Evolutionary conservation across 1,284 basidiomycete genomes (phyloP).

Genomic region (Earliella scabrosa): DNA sequence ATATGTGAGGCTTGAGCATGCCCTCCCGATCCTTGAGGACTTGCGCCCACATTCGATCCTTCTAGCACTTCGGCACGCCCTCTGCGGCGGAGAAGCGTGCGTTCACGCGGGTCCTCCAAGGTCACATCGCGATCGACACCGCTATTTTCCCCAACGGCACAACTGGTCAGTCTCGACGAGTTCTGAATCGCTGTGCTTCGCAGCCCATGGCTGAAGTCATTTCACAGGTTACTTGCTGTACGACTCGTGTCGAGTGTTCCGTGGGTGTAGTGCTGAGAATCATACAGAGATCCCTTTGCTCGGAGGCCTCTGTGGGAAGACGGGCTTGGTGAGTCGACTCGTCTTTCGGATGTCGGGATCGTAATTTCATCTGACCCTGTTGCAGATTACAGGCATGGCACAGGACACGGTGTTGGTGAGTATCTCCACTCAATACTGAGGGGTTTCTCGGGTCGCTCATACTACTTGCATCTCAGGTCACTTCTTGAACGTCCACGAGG

Average conservation of each 20-base stretch:
- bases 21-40: no score
- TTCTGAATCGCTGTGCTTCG: not conserved
- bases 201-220: no score
- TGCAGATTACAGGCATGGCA: slow-evolving; percentile 65
- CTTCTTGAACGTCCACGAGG: slow-evolving; percentile 94
- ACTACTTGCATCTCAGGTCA: slow-evolving; percentile 60
- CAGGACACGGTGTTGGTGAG: slow-evolving; percentile 89
- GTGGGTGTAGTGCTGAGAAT: not conserved
- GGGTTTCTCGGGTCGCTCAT: no score
- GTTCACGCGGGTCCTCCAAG: slow-evolving; percentile 94
- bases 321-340: slow-evolving; percentile 67
- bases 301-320: slow-evolving; percentile 89
- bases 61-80: slow-evolving; percentile 92
- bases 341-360: no score
- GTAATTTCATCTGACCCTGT: no score
- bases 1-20: slow-evolving; percentile 50
- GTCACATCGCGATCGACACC: slow-evolving; percentile 91
- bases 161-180: slow-evolving; percentile 56
- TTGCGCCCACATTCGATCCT: no score
- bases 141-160: slow-evolving; percentile 89
- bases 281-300: slow-evolving; percentile 80
- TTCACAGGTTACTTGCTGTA: slow-evolving; percentile 57
- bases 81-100: slow-evolving; percentile 83
- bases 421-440: no score
- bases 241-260: not conserved